Evolutionary conservation across 306 rosid genomes (phyloP).

Genomic region (Castanea crenata): DNA sequence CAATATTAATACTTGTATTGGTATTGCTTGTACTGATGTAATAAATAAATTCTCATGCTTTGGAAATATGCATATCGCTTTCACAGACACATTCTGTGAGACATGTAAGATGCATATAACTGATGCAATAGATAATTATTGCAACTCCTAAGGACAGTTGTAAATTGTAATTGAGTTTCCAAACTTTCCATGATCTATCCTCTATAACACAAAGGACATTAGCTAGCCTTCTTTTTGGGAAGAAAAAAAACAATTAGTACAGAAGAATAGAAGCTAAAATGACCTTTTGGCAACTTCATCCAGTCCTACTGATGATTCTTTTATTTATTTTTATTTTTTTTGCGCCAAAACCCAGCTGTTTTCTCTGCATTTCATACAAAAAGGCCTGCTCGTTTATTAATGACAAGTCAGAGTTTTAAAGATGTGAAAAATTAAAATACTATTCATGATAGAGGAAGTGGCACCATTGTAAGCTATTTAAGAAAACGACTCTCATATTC

Average conservation of each 20-base stretch:
- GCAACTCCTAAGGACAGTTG: not conserved
- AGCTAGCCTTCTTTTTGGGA: conserved; percentile 3
- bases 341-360: not conserved
- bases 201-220: not conserved
- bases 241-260: not conserved
- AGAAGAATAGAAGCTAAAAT: conserved; percentile 16
- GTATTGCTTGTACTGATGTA: not conserved
- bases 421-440: not conserved
- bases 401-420: conserved; percentile 20
- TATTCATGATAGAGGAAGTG: not conserved
- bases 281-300: not conserved
- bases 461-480: not conserved
- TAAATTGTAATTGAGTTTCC: not conserved
- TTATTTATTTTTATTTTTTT: no score
- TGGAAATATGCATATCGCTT: no score
- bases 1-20: not conserved
- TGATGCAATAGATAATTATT: not conserved
- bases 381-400: conserved; percentile 3
- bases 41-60: not conserved
- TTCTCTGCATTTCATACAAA: conserved; percentile 15
- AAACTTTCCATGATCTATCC: not conserved
- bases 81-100: no score
- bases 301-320: not conserved
- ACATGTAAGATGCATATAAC: no score
- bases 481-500: not conserved